phyloP scores from a whole-genome alignment of 495 filamentous ascomycete species.

The Hypoxylon subgilvum region DNA sequence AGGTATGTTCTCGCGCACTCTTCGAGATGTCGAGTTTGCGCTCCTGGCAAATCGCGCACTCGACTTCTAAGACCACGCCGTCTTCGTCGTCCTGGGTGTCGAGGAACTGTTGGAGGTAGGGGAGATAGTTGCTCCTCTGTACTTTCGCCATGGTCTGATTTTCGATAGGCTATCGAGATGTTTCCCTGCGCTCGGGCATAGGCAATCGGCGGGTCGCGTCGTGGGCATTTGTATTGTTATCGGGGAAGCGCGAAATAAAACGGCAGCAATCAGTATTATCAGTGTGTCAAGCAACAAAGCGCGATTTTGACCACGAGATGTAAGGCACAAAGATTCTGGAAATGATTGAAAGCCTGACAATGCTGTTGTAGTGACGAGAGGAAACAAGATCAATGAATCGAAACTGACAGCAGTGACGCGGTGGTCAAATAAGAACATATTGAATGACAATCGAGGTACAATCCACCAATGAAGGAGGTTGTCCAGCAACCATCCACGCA shows the following conservation, averaged over 20 bases:
- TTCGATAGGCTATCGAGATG: constrained; percentile 3
- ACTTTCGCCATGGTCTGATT: constrained; percentile 16
- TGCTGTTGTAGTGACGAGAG: constrained; percentile 8
- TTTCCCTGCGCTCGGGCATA: neutral
- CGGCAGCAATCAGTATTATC: too few relatives aligned
- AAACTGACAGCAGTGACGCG: neutral
- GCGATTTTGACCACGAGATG: constrained; percentile 4
- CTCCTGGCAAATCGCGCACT: constrained; percentile 31
- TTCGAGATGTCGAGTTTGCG: constrained; percentile 30
- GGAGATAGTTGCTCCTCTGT: constrained; percentile 34
- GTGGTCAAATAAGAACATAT: constrained; percentile 17
- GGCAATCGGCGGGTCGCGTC: neutral
- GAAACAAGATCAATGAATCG: constrained; percentile 12
- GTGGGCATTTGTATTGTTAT: constrained; percentile 29
- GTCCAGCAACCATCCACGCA: constrained; percentile 7
- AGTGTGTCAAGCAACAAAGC: constrained; percentile 5
- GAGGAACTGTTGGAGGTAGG: constrained; percentile 34
- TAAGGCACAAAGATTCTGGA: constrained; percentile 29
- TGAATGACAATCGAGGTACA: neutral
- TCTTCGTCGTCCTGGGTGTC: constrained; percentile 23
- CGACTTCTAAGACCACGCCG: constrained; percentile 11
- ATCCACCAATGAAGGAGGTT: constrained; percentile 12
- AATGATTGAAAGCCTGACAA: constrained; percentile 16
- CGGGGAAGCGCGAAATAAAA: neutral
- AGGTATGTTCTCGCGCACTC: constrained; percentile 12